Evolutionary conservation across 495 filamentous ascomycete species (phyloP).

Genomic region (Talaromyces liani): DNA sequence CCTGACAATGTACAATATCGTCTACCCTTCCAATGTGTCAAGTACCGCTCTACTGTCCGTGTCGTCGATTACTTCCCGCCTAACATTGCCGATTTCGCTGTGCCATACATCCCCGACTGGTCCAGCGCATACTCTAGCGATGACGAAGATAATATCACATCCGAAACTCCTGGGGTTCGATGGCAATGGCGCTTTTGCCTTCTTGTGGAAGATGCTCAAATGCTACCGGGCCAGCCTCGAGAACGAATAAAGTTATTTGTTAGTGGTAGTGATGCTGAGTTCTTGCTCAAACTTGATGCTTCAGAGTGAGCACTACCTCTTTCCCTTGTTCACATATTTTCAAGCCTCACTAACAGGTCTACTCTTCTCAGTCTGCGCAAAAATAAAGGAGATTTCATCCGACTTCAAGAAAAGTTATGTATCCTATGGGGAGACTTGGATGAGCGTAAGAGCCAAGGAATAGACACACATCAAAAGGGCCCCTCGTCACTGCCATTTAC

Average conservation of each 20-base stretch:
- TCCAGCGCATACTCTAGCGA: constrained; percentile 32
- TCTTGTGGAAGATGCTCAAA: constrained; percentile 54
- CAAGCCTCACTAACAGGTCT: neutral
- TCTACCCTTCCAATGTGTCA: constrained; percentile 66
- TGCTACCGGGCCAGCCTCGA: constrained; percentile 24
- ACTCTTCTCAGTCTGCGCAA: constrained; percentile 43
- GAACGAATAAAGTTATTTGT: constrained; percentile 57
- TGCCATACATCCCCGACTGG: constrained; percentile 32
- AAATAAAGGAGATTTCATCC: constrained; percentile 32
- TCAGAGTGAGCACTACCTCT: constrained; percentile 46
- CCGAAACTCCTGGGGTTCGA: constrained; percentile 13
- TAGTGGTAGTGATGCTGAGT: constrained; percentile 54
- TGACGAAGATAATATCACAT: constrained; percentile 26
- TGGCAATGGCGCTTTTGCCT: constrained; percentile 82
- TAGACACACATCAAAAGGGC: constrained; percentile 12
- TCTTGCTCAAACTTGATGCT: constrained; percentile 59
- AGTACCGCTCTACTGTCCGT: constrained; percentile 59
- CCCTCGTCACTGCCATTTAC: constrained; percentile 24
- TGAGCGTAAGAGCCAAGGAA: constrained; percentile 44
- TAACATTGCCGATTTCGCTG: constrained; percentile 66
- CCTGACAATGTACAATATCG: constrained; percentile 35
- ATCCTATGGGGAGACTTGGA: constrained; percentile 82
- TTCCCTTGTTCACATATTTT: neutral
- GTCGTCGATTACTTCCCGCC: constrained; percentile 77
- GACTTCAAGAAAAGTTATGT: constrained; percentile 65